Evolutionary conservation across 306 rosid genomes (phyloP).

Genomic region (Vachellia collinsii): DNA sequence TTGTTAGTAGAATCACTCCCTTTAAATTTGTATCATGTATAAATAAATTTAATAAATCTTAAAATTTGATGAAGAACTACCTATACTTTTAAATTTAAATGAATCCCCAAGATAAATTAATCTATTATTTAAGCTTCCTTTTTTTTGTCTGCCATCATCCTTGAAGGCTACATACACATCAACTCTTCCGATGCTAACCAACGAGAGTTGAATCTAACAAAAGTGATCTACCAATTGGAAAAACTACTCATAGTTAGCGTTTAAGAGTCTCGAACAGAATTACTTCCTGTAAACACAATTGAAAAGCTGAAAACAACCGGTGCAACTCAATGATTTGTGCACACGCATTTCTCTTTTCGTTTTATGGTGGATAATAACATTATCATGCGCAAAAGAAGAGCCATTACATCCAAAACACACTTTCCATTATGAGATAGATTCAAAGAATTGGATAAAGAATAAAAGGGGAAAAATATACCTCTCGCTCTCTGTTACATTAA

Average conservation of each 20-base stretch:
- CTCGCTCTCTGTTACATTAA: background rate
- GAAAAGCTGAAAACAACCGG: background rate
- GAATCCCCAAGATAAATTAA: no score
- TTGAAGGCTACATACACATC: no score
- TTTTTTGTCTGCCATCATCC: no score
- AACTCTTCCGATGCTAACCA: no score
- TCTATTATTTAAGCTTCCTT: no score
- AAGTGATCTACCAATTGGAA: no score
- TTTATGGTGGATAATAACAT: background rate
- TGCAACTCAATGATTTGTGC: background rate
- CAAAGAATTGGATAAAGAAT: conserved; percentile 26
- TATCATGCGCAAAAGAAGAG: background rate
- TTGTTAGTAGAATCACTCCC: background rate
- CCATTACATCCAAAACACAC: conserved; percentile 23
- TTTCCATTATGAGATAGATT: background rate
- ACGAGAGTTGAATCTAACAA: no score
- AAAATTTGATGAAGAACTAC: no score
- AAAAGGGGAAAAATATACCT: background rate
- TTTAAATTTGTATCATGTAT: background rate
- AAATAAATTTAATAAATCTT: background rate
- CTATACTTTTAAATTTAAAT: no score
- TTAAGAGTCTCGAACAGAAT: no score
- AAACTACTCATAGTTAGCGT: no score
- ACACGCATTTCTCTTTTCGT: background rate
- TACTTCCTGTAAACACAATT: no score